These are phyloP conservation scores for Hymenoscyphus albidus DNA, from an alignment of 2,329 filamentous ascomycete species.

Conservation along the genomic window DNA sequence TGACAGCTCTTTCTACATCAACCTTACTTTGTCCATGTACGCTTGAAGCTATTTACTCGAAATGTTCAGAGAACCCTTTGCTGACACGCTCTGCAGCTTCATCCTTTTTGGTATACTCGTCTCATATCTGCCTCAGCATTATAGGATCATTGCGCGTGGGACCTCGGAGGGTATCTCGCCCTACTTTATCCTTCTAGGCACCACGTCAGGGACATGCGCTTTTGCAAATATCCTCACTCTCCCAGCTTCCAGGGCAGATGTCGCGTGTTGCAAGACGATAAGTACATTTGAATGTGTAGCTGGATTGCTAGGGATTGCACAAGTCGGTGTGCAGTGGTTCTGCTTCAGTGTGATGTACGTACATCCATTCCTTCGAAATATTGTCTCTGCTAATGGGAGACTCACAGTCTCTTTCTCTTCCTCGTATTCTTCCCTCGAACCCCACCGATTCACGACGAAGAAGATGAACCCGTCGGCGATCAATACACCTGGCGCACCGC, in stretches of 20 bases:
- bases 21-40: constrained; percentile 52
- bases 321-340: constrained; percentile 87
- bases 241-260: constrained; percentile 76
- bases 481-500: constrained; percentile 74
- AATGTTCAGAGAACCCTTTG: neutral
- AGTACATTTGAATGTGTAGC: constrained; percentile 79
- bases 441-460: constrained; percentile 37
- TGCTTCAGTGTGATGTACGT: constrained; percentile 88
- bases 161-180: constrained; percentile 94
- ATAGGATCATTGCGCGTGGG: constrained; percentile 79
- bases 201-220: constrained; percentile 80
- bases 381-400: neutral
- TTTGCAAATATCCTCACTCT: constrained; percentile 91
- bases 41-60: constrained; percentile 16
- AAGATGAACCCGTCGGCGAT: constrained; percentile 36
- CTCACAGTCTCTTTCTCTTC: constrained; percentile 77
- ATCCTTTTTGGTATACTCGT: constrained; percentile 84
- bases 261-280: constrained; percentile 80
- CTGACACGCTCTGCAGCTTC: constrained; percentile 38
- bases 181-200: constrained; percentile 91
- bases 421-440: constrained; percentile 84
- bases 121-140: constrained; percentile 92
- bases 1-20: constrained; percentile 31
- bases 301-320: constrained; percentile 80
- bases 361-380: neutral